phyloP scores from a whole-genome alignment of 2,329 filamentous ascomycete species.

The Colletotrichum lentis region DNA sequence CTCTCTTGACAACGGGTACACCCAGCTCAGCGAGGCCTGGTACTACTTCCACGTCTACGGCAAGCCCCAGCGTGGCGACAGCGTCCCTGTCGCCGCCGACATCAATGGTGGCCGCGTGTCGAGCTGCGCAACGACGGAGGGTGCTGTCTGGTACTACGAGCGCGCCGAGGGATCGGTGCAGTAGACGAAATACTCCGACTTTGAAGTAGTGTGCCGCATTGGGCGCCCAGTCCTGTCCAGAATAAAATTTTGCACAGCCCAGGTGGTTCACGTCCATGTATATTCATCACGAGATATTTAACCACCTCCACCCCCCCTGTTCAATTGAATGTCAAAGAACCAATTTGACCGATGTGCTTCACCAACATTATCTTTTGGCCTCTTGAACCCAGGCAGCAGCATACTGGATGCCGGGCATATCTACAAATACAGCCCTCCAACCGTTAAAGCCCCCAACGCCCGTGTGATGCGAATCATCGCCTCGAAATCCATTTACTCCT shows the following conservation, averaged over 20 bases:
- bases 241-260: not conserved
- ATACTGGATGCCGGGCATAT: conserved; percentile 24
- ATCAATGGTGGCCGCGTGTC: conserved; percentile 59
- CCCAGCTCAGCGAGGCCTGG: conserved; percentile 69
- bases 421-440: conserved; percentile 26
- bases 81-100: conserved; percentile 53
- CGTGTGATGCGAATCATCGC: conserved; percentile 25
- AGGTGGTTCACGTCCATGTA: not conserved
- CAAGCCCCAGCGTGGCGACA: conserved; percentile 60
- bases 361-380: not conserved
- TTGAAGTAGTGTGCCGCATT: too few species aligned
- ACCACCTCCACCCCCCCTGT: not conserved
- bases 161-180: conserved; percentile 48
- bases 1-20: conserved; percentile 63
- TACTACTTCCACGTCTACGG: conserved; percentile 71
- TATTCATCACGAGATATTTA: not conserved
- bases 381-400: conserved; percentile 17
- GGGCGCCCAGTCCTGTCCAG: not conserved
- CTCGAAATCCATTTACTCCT: conserved; percentile 50
- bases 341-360: conserved; percentile 8
- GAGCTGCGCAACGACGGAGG: conserved; percentile 63
- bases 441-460: conserved; percentile 31
- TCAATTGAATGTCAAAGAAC: conserved; percentile 6
- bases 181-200: not conserved
- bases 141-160: conserved; percentile 64